These are phyloP conservation scores for Linnemannia exigua DNA, from an alignment of 192 early-diverging fungal species.

Conservation along the genomic window DNA sequence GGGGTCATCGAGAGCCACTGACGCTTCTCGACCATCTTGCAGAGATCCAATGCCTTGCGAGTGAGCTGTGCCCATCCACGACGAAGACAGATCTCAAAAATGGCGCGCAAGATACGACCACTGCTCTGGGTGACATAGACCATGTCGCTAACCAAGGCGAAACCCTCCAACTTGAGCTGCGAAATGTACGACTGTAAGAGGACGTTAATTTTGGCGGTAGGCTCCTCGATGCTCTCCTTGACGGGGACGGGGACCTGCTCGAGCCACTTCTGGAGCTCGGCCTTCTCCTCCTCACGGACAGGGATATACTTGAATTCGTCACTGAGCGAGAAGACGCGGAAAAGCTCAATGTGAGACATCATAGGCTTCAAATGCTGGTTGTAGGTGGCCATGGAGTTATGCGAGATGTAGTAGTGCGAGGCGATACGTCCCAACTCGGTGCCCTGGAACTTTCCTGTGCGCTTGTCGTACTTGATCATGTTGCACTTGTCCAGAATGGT, in stretches of 20 bases:
- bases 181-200: constrained; percentile 96
- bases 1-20: constrained; percentile 98
- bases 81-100: constrained; percentile 96
- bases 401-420: constrained; percentile 96
- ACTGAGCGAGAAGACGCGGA: constrained; percentile 90
- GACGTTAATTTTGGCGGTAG: constrained; percentile 94
- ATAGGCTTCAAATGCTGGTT: constrained; percentile 94
- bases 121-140: constrained; percentile 98
- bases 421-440: constrained; percentile 97
- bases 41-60: constrained; percentile 89
- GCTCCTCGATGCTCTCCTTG: constrained; percentile 92
- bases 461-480: constrained; percentile 96
- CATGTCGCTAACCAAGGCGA: constrained; percentile 98
- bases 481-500: constrained; percentile 89
- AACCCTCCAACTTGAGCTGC: constrained; percentile 92
- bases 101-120: constrained; percentile 92
- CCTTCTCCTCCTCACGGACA: constrained; percentile 94
- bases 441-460: constrained; percentile 88
- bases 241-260: constrained; percentile 97
- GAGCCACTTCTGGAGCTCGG: constrained; percentile 88
- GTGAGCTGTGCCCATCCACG: constrained; percentile 96
- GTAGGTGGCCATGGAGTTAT: constrained; percentile 93
- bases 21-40: constrained; percentile 97
- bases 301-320: constrained; percentile 96
- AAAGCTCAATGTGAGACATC: constrained; percentile 91